Conservation (phyloP, 345 rosid species). For the Citrus cavaleriei region DNA sequence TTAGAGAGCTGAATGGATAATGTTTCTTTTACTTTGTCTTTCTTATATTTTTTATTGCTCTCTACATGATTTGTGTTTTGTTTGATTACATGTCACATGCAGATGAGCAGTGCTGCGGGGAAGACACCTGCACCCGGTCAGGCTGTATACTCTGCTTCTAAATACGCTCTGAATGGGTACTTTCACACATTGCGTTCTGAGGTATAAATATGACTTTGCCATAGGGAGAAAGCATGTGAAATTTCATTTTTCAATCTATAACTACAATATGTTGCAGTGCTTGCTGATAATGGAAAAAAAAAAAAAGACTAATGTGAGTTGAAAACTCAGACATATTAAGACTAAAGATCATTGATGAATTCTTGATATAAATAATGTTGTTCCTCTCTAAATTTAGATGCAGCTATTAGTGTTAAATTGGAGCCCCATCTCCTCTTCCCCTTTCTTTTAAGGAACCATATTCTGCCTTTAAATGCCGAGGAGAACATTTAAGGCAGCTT, state of each 20-base stretch:
- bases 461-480: not conserved
- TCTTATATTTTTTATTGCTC: not conserved
- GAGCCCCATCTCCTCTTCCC: not conserved
- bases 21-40: not conserved
- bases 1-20: not conserved
- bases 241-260: not conserved
- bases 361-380: not conserved
- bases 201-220: conserved; percentile 25
- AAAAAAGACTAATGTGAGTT: not conserved
- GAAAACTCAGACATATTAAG: not conserved
- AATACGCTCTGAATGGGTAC: conserved; percentile 86
- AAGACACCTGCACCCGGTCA: conserved; percentile 95
- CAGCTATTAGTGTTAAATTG: not conserved
- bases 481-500: not conserved
- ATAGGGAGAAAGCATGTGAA: not conserved
- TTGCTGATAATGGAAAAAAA: not conserved
- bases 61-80: not conserved
- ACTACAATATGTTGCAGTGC: not conserved
- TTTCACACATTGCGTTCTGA: conserved; percentile 92
- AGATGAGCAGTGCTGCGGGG: conserved; percentile 99
- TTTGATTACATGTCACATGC: conserved; percentile 15
- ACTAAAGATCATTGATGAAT: not conserved
- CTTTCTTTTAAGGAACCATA: not conserved
- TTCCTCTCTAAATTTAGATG: not conserved
- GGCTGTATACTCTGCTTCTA: conserved; percentile 91